These are phyloP conservation scores for Candida boidinii DNA, from an alignment of 805 yeast species.

Conservation along the genomic window DNA sequence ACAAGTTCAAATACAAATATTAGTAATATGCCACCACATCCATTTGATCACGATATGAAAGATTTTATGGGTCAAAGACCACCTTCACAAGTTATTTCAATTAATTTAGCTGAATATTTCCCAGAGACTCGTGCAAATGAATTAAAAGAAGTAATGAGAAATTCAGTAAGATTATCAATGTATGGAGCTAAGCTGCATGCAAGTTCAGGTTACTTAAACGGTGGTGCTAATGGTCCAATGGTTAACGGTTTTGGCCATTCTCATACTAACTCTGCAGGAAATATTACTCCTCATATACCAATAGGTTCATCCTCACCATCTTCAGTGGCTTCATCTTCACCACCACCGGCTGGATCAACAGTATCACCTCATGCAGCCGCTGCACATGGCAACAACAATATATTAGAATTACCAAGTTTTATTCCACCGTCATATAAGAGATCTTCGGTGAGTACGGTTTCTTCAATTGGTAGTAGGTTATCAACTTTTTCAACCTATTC, in stretches of 20 bases:
- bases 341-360: too few species aligned
- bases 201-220: not conserved
- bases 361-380: too few species aligned
- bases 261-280: too few species aligned
- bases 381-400: too few species aligned
- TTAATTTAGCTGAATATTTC: conserved; percentile 83
- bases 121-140: conserved; percentile 71
- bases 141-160: conserved; percentile 71
- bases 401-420: too few species aligned
- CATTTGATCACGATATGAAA: conserved; percentile 18
- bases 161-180: conserved; percentile 73
- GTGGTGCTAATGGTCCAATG: conserved; percentile 1
- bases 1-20: too few species aligned
- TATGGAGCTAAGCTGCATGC: conserved; percentile 17
- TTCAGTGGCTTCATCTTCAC: conserved; percentile 19
- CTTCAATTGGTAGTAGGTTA: too few species aligned
- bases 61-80: conserved; percentile 83
- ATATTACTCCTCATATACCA: too few species aligned
- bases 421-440: too few species aligned
- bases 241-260: too few species aligned
- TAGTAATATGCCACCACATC: not conserved
- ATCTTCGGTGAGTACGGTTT: too few species aligned
- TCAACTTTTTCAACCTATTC: too few species aligned
- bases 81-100: conserved; percentile 83
- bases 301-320: conserved; percentile 5